Evolutionary conservation across 768 basidiomycete species (phyloP), one percentile per base, ranked within the genome.

Genomic region (Russula olivacea): DNA sequence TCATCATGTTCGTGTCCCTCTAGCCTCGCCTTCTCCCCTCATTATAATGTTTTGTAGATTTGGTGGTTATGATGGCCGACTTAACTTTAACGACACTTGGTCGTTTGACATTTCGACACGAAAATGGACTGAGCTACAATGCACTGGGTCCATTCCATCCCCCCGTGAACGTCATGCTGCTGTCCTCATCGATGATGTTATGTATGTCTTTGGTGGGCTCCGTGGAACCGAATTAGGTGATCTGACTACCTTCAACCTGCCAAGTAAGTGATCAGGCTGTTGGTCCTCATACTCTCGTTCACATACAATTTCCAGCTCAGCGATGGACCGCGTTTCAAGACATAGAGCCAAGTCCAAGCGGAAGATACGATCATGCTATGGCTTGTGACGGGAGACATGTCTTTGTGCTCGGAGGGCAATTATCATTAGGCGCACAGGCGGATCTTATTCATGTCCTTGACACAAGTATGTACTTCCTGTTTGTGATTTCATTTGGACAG

Each of bases 281-380:
- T 45, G 55, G 36, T 38, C 41, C 45, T 17, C 3, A 6, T 36
- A 38, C 30, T 8, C 40, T 43, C 21, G 10, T 21, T 59, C 21
- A 58, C 52, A 36, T 59, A 61, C 14, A 43, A 53, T 48, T 51
- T 51, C 41, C 72, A 98, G 96, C 94, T 74, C 91, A 93, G 71
- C 82, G 96, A 69, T 99, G 97, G 97, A 98, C 93, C 76, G 98
- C 94, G 92, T 98, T 98, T 79, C 94, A 97, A 75, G 96, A 98
- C 72, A 98, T 98, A 96, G 97, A 97, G 0, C 95, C 96, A 17
- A 83, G 92, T 17, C 97, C 97, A 0, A 86, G 80, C 45, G 90
- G 93, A 2, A 83, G 97, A 55, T 94, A 91, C 10, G 97, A 95
- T 2, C 97, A 99, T 75, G 91, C 96, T 17, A 96, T 99, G 94